phyloP scores from a whole-genome alignment of 306 rosid genomes.

The Pyrus betulifolia region DNA sequence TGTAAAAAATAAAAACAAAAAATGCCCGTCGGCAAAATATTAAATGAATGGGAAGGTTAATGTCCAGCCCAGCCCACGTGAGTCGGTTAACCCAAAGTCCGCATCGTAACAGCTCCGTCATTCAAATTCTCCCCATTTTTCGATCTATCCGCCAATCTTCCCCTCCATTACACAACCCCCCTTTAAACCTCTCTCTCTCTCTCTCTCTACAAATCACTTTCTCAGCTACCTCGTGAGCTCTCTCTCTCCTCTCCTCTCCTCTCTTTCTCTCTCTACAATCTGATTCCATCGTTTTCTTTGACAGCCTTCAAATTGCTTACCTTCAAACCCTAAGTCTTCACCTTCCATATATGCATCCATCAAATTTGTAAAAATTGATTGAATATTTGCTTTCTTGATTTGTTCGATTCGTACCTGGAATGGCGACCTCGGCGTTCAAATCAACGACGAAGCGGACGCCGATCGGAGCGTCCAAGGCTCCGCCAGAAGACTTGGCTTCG shows the following conservation, averaged over 20 bases:
- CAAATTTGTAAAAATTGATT: background rate
- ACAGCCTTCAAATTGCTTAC: background rate
- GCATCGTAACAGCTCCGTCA: background rate
- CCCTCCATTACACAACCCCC: background rate
- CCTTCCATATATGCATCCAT: background rate
- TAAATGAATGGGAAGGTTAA: background rate
- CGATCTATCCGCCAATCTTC: slow-evolving; percentile 50
- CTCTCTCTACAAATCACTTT: background rate
- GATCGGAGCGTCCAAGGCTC: slow-evolving; percentile 41
- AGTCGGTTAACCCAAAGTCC: background rate
- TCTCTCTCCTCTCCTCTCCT: background rate
- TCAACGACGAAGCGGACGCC: slow-evolving; percentile 73
- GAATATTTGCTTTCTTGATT: background rate
- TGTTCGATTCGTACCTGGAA: background rate
- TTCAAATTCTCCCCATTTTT: slow-evolving; percentile 29
- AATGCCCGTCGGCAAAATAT: background rate
- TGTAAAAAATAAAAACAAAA: no score
- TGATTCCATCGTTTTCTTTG: background rate
- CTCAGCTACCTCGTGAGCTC: background rate
- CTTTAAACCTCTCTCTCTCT: slow-evolving; percentile 5
- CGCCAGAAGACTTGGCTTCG: slow-evolving; percentile 44
- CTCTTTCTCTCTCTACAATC: slow-evolving; percentile 3
- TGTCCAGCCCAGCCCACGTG: slow-evolving; percentile 3
- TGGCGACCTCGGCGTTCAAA: slow-evolving; percentile 97
- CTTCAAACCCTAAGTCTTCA: slow-evolving; percentile 8